Evolutionary conservation across 2,329 filamentous ascomycete species (phyloP), one percentile per base, ranked within the genome.

Genomic region (Pezicula radicicola): DNA sequence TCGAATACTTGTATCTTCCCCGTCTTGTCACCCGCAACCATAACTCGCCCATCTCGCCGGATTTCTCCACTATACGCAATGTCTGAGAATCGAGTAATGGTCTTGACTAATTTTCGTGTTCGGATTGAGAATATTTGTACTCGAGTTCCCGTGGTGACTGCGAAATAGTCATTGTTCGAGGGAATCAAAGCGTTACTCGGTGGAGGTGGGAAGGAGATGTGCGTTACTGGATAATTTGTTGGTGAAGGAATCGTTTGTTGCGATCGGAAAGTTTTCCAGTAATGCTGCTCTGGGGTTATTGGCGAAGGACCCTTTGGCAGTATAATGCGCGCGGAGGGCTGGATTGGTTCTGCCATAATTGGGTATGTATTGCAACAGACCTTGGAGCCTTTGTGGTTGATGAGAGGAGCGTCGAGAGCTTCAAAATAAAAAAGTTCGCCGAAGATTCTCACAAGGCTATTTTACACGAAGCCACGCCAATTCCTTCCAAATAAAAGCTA

Each of bases 1-100:
- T 99, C 94, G 66, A 97, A 99, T 12, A 97, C 91, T 72, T 99
- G 95, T 60, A 99, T 89, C 56, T 87, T 85, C 52, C 95, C 95
- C 39, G 84, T 88, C 67, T 97, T 93, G 62, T 97, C 93, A 63
- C 93, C 93, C 30, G 93, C 91, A 35, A 95, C 87, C 61, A 99
- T 73, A 52, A 99, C 88, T 55, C 91, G 83, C 39, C 92, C 93
- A 73, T 99, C 94, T 51, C 85, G 81, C 53, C 94, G 84, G 57
- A 97, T 87, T 66, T 96, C 91, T 55, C 90, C 94, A 63, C 89
- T 89, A 64, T 93, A 89, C 55, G 91, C 93, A 60, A 92, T 87
- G 67, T 96, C 91, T 66, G 92, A 88, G 69, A 99, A 97, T 54
- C 94, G 85, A 55, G 91, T 91, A 64, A 99, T 94, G 9, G 91